phyloP scores from a whole-genome alignment of 1,139 yeast genomes.

The Nakaseomyces sp. region DNA sequence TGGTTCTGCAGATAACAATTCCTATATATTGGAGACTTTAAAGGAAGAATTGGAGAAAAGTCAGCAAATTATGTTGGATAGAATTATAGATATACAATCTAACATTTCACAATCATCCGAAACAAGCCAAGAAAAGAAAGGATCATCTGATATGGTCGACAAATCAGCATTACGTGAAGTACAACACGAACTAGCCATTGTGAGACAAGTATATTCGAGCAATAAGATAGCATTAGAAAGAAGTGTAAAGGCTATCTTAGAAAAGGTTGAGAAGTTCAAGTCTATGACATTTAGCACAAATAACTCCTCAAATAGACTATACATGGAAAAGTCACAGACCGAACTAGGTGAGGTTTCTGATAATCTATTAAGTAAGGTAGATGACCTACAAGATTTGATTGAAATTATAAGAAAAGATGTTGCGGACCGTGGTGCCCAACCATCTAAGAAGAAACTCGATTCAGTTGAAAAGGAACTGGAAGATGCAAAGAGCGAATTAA shows the following conservation, averaged over 20 bases:
- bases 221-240: conserved; percentile 39
- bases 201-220: conserved; percentile 50
- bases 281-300: conserved; percentile 28
- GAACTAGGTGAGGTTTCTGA: conserved; percentile 75
- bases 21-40: conserved; percentile 2
- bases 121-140: conserved; percentile 7
- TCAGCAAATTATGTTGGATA: conserved; percentile 11
- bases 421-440: conserved; percentile 83
- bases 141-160: conserved; percentile 9
- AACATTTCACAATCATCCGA: neutral
- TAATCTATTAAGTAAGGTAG: conserved; percentile 64
- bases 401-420: conserved; percentile 89
- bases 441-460: conserved; percentile 64
- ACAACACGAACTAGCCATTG: conserved; percentile 49
- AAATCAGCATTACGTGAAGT: conserved; percentile 32
- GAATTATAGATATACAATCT: conserved; percentile 7
- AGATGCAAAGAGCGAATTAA: conserved; percentile 46
- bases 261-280: conserved; percentile 44
- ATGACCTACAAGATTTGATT: conserved; percentile 84
- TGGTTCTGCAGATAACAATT: neutral
- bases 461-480: conserved; percentile 57
- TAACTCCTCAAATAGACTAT: conserved; percentile 44
- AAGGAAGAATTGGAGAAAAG: conserved; percentile 7
- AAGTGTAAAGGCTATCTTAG: conserved; percentile 39
- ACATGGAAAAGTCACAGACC: conserved; percentile 69